Evolutionary conservation across 2,329 filamentous ascomycete species (phyloP), one percentile per base, ranked within the genome.

Genomic region (Macroventuria anomochaeta): DNA sequence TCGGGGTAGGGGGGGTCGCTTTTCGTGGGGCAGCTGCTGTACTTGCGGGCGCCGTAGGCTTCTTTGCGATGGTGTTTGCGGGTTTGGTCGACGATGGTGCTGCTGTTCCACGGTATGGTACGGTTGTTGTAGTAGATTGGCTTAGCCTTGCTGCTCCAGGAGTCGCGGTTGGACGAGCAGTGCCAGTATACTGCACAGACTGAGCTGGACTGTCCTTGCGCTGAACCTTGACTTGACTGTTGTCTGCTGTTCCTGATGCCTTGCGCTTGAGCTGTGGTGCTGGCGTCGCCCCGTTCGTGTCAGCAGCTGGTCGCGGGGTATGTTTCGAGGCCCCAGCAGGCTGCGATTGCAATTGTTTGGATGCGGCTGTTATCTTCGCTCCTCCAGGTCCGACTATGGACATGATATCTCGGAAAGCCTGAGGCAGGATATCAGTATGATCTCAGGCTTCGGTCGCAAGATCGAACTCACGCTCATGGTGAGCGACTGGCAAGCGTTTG

Each of bases 181-280:
- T 54, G 53, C 64, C 53, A 61, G 67, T 67, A 47, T 59, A 31
- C 58, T 68, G 63, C 61, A 68, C 38, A 46, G 64, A 21, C 41
- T 57, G 62, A 25, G 55, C 41, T 25, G 62, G 55, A 32, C 53
- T 63, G 56, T 76, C 70, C 34, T 70, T 74, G 20, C 72, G 67
- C 55, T 67, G 65, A 15, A 71, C 48, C 55, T 76, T 76, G 44
- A 57, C 52, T 44, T 70, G 67, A 39, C 55, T 63, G 46, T 53
- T 57, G 26, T 70, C 69, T 23, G 63, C 61, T 12, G 72, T 62
- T n/a, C 69, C 65, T 18, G 74, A 75, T 41, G 75, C 75, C 59
- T 76, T 77, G 55, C 75, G 73, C 62, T 77, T 78, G 32, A 65
- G 70, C 63, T 70, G 66, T 48, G 76, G 76, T 23, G 69, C 48